Conservation (phyloP, 176 grass and related monocot species). For the Olyra latifolia region DNA sequence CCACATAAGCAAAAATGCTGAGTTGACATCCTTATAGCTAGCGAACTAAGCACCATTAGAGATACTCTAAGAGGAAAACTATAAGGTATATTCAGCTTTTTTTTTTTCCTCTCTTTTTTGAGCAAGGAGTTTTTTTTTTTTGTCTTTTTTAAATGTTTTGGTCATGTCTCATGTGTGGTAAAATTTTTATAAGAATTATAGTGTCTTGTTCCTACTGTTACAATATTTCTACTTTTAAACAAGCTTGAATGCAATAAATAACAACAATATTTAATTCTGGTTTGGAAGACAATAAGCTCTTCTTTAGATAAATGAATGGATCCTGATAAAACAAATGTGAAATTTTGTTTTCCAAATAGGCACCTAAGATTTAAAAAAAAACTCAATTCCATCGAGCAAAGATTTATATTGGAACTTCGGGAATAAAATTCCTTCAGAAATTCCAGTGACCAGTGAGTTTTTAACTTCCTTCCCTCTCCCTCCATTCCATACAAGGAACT, state of each 20-base stretch:
- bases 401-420: no score
- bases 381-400: neutral
- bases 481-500: constrained; percentile 27
- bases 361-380: neutral
- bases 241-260: neutral
- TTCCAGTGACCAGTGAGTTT: neutral
- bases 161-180: neutral
- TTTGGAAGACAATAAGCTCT: neutral
- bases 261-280: neutral
- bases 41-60: no score
- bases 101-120: no score
- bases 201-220: neutral
- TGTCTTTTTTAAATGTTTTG: no score
- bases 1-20: no score
- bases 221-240: neutral
- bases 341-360: neutral
- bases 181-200: neutral
- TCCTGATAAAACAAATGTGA: neutral
- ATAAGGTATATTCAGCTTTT: no score
- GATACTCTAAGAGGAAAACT: no score
- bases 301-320: neutral
- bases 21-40: no score
- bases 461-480: neutral
- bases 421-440: neutral
- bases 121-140: no score